phyloP scores from a whole-genome alignment of 2,329 filamentous ascomycete genomes.

The Paecilomyces sp. region DNA sequence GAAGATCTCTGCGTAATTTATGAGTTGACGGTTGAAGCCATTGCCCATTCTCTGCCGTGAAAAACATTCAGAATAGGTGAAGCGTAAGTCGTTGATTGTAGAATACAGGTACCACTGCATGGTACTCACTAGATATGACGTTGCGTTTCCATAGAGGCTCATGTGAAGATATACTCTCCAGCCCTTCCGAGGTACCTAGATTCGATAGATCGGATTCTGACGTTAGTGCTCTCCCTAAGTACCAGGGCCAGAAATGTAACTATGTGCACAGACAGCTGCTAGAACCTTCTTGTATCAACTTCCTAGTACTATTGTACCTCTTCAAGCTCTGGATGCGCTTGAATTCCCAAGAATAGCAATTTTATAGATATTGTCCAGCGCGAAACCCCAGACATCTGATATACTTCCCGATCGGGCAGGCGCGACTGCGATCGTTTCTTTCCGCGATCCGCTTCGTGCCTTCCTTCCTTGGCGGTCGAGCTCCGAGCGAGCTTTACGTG shows the following conservation, averaged over 20 bases:
- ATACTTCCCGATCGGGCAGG: background rate
- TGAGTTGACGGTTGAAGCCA: background rate
- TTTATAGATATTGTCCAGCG: background rate
- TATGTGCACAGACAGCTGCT: too few species aligned
- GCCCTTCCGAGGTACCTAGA: background rate
- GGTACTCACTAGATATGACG: background rate
- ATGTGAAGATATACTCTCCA: background rate
- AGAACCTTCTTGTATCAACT: too few species aligned
- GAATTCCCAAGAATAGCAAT: too few species aligned
- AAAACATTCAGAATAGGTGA: background rate
- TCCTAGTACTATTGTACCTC: too few species aligned
- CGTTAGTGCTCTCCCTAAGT: too few species aligned
- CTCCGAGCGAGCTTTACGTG: background rate
- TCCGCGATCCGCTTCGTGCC: background rate
- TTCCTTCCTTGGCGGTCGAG: background rate
- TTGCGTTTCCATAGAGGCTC: background rate
- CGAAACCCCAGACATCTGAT: background rate
- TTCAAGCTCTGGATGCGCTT: too few species aligned
- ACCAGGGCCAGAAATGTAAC: too few species aligned
- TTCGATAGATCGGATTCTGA: too few species aligned
- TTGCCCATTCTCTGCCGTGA: background rate
- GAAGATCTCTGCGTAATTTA: background rate
- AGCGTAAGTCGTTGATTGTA: background rate
- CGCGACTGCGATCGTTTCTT: background rate
- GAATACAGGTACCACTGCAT: too few species aligned